phyloP scores from a whole-genome alignment of 371 early-diverging fungal genomes.

The Chytridium lagenaria region DNA sequence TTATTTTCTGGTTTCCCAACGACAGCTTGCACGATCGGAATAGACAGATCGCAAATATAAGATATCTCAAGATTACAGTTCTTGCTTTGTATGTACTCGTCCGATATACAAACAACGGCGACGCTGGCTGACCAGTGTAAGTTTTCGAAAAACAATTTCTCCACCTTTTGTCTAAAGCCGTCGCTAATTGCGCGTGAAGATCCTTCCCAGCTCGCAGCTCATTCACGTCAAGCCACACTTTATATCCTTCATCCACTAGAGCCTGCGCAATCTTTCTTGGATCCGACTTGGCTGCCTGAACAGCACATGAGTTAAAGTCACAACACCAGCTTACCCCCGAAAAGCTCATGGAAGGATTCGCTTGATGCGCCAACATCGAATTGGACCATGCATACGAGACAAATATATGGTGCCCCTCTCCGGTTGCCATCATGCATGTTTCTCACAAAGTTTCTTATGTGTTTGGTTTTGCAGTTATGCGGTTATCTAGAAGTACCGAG shows the following conservation, averaged over 20 bases:
- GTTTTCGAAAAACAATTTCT: too few species aligned
- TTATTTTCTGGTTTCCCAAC: constrained; percentile 15
- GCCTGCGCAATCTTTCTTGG: constrained; percentile 1
- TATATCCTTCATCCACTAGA: constrained; percentile 2
- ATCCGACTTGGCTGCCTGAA: constrained; percentile 1
- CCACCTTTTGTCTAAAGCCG: constrained; percentile 5
- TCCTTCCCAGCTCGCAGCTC: constrained; percentile 14
- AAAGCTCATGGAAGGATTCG: constrained; percentile 1
- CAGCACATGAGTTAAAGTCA: not conserved
- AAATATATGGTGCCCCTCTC: not conserved
- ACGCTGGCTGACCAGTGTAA: constrained; percentile 11
- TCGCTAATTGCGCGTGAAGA: constrained; percentile 1
- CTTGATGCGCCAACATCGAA: not conserved
- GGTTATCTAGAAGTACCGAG: too few species aligned
- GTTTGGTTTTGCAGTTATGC: too few species aligned
- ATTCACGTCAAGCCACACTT: constrained; percentile 1
- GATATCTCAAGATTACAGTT: constrained; percentile 13
- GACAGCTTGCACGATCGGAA: constrained; percentile 14
- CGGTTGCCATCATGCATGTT: not conserved
- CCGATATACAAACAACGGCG: constrained; percentile 13
- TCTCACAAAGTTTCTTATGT: too few species aligned
- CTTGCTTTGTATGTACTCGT: constrained; percentile 8
- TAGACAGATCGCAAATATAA: constrained; percentile 12
- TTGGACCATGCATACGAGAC: constrained; percentile 16
- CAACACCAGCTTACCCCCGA: not conserved